Base-by-base conservation (phyloP, 768 basidiomycete genomes). In the Tubosaeta sp. region DNA sequence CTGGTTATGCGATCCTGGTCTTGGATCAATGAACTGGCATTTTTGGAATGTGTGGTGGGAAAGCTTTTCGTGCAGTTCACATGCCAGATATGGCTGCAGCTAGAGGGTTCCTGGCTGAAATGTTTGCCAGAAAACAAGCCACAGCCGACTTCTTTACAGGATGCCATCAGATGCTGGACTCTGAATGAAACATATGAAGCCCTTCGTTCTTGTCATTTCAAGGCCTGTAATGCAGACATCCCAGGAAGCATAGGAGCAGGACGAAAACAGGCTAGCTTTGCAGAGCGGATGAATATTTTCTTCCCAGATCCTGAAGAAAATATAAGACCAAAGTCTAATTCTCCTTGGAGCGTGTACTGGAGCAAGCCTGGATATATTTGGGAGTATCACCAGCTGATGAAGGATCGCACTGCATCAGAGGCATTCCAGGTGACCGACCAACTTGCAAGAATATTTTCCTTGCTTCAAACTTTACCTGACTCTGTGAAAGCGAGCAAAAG, bases 141-240 rank as follows among this genome's bases (percentile, higher is more conserved):
- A 22, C 18, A 46, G 13, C 53, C 40, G 1, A 22, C 31, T 1
- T 54, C 38, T 2, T 29, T 48, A n/a, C 24, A 44, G 19, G 41
- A 53, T 22, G 51, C 29, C 0, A 46, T 52, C 27, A 14, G 10
- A 25, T 40, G 44, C 16, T 52, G 50, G 50, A 19, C 44, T 4
- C 19, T 51, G 2, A 40, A 36, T 2, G 18, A 16, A 3, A 19
- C 29, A 0, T 39, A 46, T 31, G 38, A 44, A 10, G 29, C 34
- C 4, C 34, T 52, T 3, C 6, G 29, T 14, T 21, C 44, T 9
- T 45, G 44, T 1, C 1, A 9, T 1, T 52, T 46, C 11, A 27
- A 52, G 27, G 31, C 45, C 7, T 46, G 45, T 44, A 52, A 52
- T 43, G 46, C 51, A 19, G 12, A 43, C 14, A 31, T 52, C 16